A percentile compares a stretch with the other conserved stretches of the same genome.
These are phyloP conservation scores for Paraphaeosphaeria minitans DNA, from an alignment of 2,329 filamentous ascomycete species.

Conservation along the genomic window DNA sequence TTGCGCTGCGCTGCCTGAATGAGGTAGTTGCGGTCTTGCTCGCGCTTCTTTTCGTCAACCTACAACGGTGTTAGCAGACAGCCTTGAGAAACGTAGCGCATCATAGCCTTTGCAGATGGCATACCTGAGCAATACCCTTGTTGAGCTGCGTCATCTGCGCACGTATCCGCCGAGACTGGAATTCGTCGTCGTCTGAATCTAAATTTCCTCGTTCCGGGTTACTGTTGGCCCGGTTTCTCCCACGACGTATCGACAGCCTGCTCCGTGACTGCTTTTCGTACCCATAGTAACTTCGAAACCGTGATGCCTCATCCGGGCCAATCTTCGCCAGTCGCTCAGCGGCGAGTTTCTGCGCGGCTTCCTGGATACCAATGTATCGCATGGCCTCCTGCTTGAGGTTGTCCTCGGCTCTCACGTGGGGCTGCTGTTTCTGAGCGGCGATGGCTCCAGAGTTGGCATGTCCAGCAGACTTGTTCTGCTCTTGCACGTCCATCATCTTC, in stretches of 20 bases:
- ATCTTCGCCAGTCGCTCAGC: constrained; percentile 82
- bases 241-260: constrained; percentile 58
- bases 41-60: constrained; percentile 74
- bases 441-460: constrained; percentile 44
- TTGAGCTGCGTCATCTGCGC: constrained; percentile 81
- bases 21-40: constrained; percentile 74
- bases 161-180: constrained; percentile 73
- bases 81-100: too few species aligned
- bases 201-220: constrained; percentile 59
- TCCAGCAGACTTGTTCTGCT: constrained; percentile 57
- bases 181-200: constrained; percentile 70
- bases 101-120: neutral
- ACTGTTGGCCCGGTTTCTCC: constrained; percentile 67
- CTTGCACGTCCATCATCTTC: constrained; percentile 77
- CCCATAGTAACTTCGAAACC: constrained; percentile 79
- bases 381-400: constrained; percentile 60
- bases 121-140: constrained; percentile 62
- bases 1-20: constrained; percentile 83
- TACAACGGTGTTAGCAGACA: neutral
- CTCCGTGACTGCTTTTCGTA: constrained; percentile 57
- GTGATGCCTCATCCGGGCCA: constrained; percentile 69
- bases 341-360: constrained; percentile 84
- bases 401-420: constrained; percentile 32
- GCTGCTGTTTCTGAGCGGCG: constrained; percentile 36
- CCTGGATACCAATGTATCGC: constrained; percentile 71